phyloP scores from a whole-genome alignment of 2,329 filamentous ascomycete species.

The Ampelomyces quisqualis region DNA sequence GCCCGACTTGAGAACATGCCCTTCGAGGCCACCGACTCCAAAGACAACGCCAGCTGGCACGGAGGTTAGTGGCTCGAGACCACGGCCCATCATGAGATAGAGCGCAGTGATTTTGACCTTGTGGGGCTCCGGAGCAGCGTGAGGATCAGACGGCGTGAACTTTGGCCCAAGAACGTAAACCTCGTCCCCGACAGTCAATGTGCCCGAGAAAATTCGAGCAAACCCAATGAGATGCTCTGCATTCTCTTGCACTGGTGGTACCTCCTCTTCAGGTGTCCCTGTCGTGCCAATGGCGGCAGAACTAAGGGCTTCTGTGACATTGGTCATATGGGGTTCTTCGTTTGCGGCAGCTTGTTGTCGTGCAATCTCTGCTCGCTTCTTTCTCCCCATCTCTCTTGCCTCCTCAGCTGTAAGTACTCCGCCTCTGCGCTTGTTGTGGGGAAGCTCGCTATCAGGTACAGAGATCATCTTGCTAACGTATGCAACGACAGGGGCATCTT shows the following conservation, averaged over 20 bases:
- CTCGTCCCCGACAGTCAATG: constrained; percentile 81
- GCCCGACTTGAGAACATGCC: constrained; percentile 91
- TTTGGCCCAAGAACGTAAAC: constrained; percentile 92
- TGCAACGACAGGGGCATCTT: constrained; percentile 77
- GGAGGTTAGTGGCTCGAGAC: constrained; percentile 75
- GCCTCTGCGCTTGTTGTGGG: constrained; percentile 73
- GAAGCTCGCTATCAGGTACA: constrained; percentile 86
- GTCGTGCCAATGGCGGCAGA: constrained; percentile 55
- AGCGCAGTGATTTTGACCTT: constrained; percentile 83
- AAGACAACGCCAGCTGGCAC: constrained; percentile 95
- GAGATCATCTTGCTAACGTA: constrained; percentile 99
- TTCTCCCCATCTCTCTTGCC: constrained; percentile 80
- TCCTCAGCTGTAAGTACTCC: constrained; percentile 80
- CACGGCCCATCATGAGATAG: constrained; percentile 94
- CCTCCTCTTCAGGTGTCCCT: constrained; percentile 35
- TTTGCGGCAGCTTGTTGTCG: constrained; percentile 65
- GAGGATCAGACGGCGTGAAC: constrained; percentile 78
- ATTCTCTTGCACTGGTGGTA: constrained; percentile 62
- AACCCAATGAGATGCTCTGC: constrained; percentile 92
- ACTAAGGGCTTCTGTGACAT: constrained; percentile 61
- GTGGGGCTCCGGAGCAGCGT: constrained; percentile 70
- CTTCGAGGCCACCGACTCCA: constrained; percentile 88
- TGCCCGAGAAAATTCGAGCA: constrained; percentile 89
- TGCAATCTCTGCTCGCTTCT: constrained; percentile 86
- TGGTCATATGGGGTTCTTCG: constrained; percentile 51